Base-by-base conservation (phyloP, 306 rosid genomes). In the Astragalus membranaceus region DNA sequence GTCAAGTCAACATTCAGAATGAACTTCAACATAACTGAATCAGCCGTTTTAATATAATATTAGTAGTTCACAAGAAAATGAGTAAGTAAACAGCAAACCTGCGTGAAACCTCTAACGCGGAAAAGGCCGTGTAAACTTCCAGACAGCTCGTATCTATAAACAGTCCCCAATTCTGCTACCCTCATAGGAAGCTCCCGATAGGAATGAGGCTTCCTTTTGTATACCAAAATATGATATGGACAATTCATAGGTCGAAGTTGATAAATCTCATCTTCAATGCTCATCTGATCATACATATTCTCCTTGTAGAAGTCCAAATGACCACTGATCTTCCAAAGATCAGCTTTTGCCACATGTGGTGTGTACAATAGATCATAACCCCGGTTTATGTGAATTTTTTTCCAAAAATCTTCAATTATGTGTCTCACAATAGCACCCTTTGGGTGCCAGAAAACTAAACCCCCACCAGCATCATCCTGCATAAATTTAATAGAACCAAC, bases 171-270 rank as follows among this genome's bases (percentile, higher is more conserved):
- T 79, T 94, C 99, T 32, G 99, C 97, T 32, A 91, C 91, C 75
- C 95, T 74, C 47, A 90, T 82, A 39, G 99, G 96, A 80, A 94
- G 91, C 13, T 86, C 95, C 61, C 96, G 90, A 85, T 91, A 94
- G 2, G 99, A 94, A 76, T 92, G 90, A 67, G 52, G 97, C 85
- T 78, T 91, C 74, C 99, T 86, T 86, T 94, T 91, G 84, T 91
- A 94, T 66, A 89, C 53, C 80, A 94, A 78, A 77, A 94, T 91
- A 80, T 94, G 99, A 77, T 91, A 91, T 30, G 99, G 99, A 70
- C 99, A 94, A 86, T 94, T 94, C 99, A 94, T 94, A 10, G 97
- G 96, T 58, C 97, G 89, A 85, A 94, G 96, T 71, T 91, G 99
- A 89, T 91, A 91, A 71, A 86, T 86, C 75, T 87, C 99, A 8